Base-by-base conservation (phyloP, 169 alveolate genomes). In the Plasmodium relictum region DNA sequence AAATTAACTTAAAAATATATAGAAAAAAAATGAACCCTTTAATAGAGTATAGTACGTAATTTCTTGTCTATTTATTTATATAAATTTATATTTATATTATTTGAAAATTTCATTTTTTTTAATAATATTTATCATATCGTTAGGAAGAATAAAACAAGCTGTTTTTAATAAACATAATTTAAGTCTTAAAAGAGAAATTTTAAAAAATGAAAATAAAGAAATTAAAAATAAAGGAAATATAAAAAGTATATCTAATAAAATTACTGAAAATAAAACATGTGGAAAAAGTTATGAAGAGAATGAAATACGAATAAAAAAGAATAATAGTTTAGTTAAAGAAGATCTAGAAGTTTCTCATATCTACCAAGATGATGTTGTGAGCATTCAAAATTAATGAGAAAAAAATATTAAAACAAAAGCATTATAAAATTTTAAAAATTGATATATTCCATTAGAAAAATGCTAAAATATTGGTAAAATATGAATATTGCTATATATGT, bases 81-180 rank as follows among this genome's bases (percentile, higher is more conserved):
- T 31, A 3, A 31, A 31, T 31, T 2, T 56, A 45, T 24, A 14
- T 63, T 39, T 16, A 48, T 18, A 22, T 42, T 52, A 12, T 52
- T 31, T 58, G 16, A 20, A 5, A 18, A 59, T 59, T 59, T 18
- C 18, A 16, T 63, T 63, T 63, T 26, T 26, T 26, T 63, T 48
- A 48, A 48, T 48, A 2, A 6, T 48, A 48, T 14, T 4, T 10
- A 48, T 48, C 31, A 16, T n/a, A 56, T 31, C 39, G 39, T 31
- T 48, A 73, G 88, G 58, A 48, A 73, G 88, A 73, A 73, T 73
- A 31, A 73, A 73, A 42, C 73, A 73, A 65, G 88, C 88, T n/a
- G 68, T 73, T 31, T 73, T 73, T 42, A 61, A 44, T 22, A 73
- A 73, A 26, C 9, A 37, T 18, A 42, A 26, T 12, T 14, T 73